Percentiles rank a stretch among this genome's conserved stretches.
These are phyloP conservation scores for Monilinia fructicola DNA, from an alignment of 2,329 filamentous ascomycete genomes.

Conservation along the genomic window DNA sequence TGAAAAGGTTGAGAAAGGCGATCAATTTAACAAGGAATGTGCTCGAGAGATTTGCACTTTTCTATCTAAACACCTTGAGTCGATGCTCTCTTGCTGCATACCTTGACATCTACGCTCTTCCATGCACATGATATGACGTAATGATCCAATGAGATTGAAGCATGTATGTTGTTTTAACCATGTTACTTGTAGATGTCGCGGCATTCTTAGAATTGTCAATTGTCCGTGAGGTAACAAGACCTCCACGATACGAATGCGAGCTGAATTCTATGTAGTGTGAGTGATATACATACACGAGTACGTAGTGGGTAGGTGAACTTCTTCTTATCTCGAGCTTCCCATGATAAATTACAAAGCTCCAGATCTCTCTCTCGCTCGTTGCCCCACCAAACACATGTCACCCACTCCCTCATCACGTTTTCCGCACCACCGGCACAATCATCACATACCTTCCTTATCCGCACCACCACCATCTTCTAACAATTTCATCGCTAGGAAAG, in stretches of 20 bases:
- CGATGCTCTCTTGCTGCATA: not conserved
- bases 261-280: not conserved
- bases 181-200: not conserved
- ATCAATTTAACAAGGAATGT: not conserved
- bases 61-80: not conserved
- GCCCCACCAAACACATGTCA: slow-evolving; percentile 11
- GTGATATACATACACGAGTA: too few relatives aligned
- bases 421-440: not conserved
- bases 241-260: too few relatives aligned
- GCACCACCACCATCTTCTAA: not conserved
- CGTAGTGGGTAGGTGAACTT: not conserved
- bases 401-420: not conserved
- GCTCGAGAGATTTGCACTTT: not conserved
- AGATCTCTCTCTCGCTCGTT: not conserved
- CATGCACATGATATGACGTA: slow-evolving; percentile 6
- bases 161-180: not conserved
- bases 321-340: not conserved
- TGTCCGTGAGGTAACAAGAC: not conserved
- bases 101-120: not conserved
- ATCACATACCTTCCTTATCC: not conserved
- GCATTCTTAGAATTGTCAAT: not conserved
- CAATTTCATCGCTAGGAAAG: not conserved
- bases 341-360: not conserved
- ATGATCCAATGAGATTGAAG: not conserved
- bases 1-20: not conserved